Conservation (phyloP, 2,329 filamentous ascomycete genomes). For the Aspergillus niger region DNA sequence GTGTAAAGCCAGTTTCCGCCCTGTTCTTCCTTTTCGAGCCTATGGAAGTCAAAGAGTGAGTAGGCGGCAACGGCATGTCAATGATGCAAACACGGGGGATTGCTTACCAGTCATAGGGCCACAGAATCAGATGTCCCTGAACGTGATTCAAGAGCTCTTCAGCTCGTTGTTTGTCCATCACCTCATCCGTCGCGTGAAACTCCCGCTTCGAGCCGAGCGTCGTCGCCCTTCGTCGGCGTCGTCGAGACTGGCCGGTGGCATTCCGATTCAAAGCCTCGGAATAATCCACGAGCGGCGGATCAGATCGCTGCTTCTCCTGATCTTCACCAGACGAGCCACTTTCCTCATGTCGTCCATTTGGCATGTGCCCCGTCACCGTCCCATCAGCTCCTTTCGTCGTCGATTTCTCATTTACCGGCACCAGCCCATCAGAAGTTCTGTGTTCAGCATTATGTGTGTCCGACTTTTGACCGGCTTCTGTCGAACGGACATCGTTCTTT, state of each 20-base stretch:
- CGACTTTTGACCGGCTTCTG: constrained; percentile 36
- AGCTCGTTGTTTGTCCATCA: constrained; percentile 73
- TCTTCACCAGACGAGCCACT: constrained; percentile 30
- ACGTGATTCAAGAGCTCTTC: constrained; percentile 79
- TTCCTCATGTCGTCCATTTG: constrained; percentile 30
- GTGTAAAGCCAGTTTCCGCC: constrained; percentile 97
- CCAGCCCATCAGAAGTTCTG: constrained; percentile 33
- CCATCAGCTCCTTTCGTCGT: constrained; percentile 34
- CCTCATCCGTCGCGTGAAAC: constrained; percentile 65
- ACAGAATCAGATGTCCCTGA: constrained; percentile 86
- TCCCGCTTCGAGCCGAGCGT: constrained; percentile 51
- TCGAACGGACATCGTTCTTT: constrained; percentile 37
- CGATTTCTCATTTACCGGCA: constrained; percentile 49
- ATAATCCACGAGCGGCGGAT: constrained; percentile 38
- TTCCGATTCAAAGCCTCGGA: constrained; percentile 45
- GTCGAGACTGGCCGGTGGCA: constrained; percentile 36
- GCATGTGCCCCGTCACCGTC: constrained; percentile 24
- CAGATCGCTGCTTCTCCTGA: constrained; percentile 35
- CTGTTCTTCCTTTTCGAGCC: constrained; percentile 83
- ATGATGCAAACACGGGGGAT: neutral
- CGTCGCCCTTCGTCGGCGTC: constrained; percentile 46
- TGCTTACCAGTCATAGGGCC: constrained; percentile 84
- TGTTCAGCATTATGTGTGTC: constrained; percentile 36
- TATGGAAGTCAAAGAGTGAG: constrained; percentile 27
- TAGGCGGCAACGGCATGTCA: constrained; percentile 1